Evolutionary conservation across 148 eudicot species (phyloP), one percentile per base, ranked within the genome.

Genomic region (Dianthus caryophyllus): DNA sequence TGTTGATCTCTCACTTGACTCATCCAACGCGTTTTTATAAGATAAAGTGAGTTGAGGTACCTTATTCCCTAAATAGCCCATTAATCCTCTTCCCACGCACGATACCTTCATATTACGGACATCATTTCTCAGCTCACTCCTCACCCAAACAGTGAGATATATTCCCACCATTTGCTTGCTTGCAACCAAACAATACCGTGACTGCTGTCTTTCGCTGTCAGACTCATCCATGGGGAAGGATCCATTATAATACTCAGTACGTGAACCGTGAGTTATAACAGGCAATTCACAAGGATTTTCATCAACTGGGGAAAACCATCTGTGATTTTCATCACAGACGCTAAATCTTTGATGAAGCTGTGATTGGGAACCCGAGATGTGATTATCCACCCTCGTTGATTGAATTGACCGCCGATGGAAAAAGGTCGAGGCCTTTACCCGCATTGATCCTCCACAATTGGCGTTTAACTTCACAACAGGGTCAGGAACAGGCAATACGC

Each of bases 51-150:
- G 54, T 57, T 58, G 39, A 26, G 54, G 46, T 80, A 93, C 98
- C 99, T 95, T 95, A 69, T 95, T 95, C 49, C 99, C 99, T 64
- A 95, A 89, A 86, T 95, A 95, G 10, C 99, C 99, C 99, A 95
- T 95, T 66, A 90, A 75, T 57, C 99, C 98, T 86, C 96, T 83
- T 71, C 98, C 98, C 26, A 94, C 92, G 74, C 98, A 94, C 29
- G 98, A 90, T 31, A 90, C 97, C 73, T 94, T 94, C 86, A 94
- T 57, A 66, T 83, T 90, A 31, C 72, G 82, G 71, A 94, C 96
- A 71, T 83, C 82, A 29, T 86, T 90, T 77, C 97, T 86, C 22
- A 94, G 75, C 59, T 88, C 97, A 71, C 83, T 84, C 76, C 77
- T 84, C 11, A 94, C 87, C 98, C 98, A 94, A 2, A 94, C 87